phyloP scores from a whole-genome alignment of 176 grass and related monocot genomes.

The Eragrostis curvula region DNA sequence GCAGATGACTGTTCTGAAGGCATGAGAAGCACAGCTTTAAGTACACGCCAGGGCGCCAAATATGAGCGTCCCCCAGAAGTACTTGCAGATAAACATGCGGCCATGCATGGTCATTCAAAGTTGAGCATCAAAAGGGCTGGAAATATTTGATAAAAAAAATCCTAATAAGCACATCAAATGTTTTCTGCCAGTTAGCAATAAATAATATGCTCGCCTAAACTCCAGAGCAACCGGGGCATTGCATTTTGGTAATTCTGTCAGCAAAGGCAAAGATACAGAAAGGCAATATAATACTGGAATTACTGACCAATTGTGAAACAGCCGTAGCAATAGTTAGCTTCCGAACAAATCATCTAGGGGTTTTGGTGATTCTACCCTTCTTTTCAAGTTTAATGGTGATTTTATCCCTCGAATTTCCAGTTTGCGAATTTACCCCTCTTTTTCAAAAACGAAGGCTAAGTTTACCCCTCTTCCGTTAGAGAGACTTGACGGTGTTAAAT shows the following conservation, averaged over 20 bases:
- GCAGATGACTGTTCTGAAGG: constrained; percentile 1
- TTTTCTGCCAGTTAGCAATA: background rate
- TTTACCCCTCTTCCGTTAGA: too few relatives aligned
- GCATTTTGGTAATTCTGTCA: constrained; percentile 8
- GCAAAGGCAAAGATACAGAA: background rate
- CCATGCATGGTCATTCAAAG: background rate
- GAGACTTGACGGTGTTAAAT: too few relatives aligned
- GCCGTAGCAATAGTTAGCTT: background rate
- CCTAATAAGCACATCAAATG: background rate
- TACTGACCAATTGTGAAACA: background rate
- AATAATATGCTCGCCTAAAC: background rate
- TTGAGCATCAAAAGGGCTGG: background rate
- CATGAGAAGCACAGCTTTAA: constrained; percentile 23
- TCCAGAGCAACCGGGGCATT: background rate
- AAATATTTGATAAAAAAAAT: background rate
- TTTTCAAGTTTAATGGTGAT: too few relatives aligned
- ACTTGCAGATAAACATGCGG: constrained; percentile 26
- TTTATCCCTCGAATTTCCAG: too few relatives aligned
- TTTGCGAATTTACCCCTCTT: too few relatives aligned
- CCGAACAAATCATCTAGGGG: background rate
- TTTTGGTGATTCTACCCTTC: too few relatives aligned
- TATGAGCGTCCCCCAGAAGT: background rate
- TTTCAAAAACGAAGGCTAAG: too few relatives aligned
- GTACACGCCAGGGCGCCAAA: background rate
- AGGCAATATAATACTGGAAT: too few relatives aligned